Conservation (phyloP, 1,284 basidiomycete species). For the Ganoderma leucocontextum region DNA sequence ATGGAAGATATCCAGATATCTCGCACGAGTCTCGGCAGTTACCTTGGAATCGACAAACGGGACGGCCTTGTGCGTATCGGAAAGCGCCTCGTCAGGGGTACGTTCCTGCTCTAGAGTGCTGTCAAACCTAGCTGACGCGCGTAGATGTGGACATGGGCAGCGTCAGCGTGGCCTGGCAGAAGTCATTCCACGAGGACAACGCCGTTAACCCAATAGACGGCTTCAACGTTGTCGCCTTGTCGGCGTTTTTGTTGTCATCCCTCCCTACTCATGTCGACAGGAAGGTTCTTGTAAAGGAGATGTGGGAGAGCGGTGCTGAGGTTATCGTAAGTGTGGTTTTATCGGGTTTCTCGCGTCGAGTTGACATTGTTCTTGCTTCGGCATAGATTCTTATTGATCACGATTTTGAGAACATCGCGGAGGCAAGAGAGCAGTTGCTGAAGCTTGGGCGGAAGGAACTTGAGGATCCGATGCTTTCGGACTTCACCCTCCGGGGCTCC, state of each 20-base stretch:
- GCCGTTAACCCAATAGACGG: constrained; percentile 48
- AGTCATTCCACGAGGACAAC: constrained; percentile 59
- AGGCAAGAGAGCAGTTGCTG: constrained; percentile 84
- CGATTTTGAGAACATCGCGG: constrained; percentile 82
- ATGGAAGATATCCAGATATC: constrained; percentile 49
- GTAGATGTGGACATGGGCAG: constrained; percentile 57
- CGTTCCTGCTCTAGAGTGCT: constrained; percentile 25
- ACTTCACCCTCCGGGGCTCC: constrained; percentile 57
- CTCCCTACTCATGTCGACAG: constrained; percentile 70
- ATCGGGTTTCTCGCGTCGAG: not conserved
- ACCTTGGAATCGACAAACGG: constrained; percentile 76
- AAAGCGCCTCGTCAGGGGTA: constrained; percentile 67
- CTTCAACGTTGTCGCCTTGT: constrained; percentile 74
- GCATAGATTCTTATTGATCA: constrained; percentile 89
- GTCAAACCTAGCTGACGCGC: constrained; percentile 13
- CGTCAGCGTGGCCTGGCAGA: constrained; percentile 62
- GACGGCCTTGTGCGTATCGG: constrained; percentile 72
- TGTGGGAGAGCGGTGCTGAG: constrained; percentile 91
- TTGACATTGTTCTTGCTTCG: not conserved
- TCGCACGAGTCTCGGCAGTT: constrained; percentile 62
- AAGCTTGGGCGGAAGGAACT: constrained; percentile 68
- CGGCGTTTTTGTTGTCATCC: constrained; percentile 86
- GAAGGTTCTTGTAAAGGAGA: constrained; percentile 77
- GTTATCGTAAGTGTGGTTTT: constrained; percentile 62
- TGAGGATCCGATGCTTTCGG: constrained; percentile 51